Evolutionary conservation across 805 yeast species (phyloP).

Genomic region (Candida tammaniensis): DNA sequence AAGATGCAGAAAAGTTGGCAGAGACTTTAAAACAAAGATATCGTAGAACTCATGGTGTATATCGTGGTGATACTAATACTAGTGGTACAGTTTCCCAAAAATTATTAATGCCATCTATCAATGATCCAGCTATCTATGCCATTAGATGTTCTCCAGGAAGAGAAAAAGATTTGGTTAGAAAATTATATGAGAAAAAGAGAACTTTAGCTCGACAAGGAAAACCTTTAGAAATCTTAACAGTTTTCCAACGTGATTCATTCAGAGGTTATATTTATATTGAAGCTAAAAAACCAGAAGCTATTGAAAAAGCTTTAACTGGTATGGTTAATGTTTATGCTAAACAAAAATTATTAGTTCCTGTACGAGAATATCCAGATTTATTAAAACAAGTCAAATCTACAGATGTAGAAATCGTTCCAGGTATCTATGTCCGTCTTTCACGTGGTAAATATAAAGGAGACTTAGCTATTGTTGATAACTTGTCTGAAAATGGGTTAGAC

Average conservation of each 20-base stretch:
- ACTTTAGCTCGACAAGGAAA: conserved; percentile 71
- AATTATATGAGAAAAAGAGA: conserved; percentile 77
- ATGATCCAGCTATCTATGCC: conserved; percentile 96
- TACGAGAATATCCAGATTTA: conserved; percentile 90
- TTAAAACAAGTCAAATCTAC: conserved; percentile 85
- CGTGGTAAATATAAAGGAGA: conserved; percentile 93
- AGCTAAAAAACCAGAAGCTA: conserved; percentile 91
- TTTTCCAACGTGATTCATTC: conserved; percentile 91
- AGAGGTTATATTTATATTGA: conserved; percentile 91
- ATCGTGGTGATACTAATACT: conserved; percentile 76
- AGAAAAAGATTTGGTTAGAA: conserved; percentile 87
- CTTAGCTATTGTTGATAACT: conserved; percentile 86
- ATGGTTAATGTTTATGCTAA: conserved; percentile 76
- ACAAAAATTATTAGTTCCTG: conserved; percentile 85
- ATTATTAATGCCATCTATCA: conserved; percentile 88
- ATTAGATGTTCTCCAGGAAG: conserved; percentile 89
- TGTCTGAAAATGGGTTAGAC: conserved; percentile 92
- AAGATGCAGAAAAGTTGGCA: conserved; percentile 92
- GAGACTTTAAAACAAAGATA: conserved; percentile 89
- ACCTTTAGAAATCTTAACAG: conserved; percentile 83
- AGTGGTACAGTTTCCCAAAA: conserved; percentile 78
- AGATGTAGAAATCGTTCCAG: conserved; percentile 86
- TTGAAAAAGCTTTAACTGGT: conserved; percentile 83
- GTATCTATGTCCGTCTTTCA: conserved; percentile 85
- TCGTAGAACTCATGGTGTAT: conserved; percentile 80